Base-by-base conservation (phyloP, 2,329 filamentous ascomycete species). In the Stagonosporopsis cucurbitacearum region DNA sequence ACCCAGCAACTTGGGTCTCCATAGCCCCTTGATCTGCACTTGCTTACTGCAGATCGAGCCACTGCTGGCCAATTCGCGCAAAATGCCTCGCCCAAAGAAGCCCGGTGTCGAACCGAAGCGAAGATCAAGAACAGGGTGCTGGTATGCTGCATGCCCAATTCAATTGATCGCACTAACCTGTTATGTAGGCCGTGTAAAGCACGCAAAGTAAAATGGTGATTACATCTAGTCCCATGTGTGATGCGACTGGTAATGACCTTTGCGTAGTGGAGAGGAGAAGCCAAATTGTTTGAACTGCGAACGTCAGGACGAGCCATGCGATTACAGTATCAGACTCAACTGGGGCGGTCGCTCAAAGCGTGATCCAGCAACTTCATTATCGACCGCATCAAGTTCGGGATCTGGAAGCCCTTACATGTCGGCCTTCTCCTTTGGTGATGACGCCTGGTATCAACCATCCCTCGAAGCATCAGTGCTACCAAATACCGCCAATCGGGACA, bases 271-370 rank as follows among this genome's bases (percentile, higher is more conserved):
- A 60, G 91, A 94, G 74, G 87, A 90, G 70, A 88, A 88, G 63
- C 90, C 91, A 13, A 77, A 75, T 59, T 94, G 91, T 75, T 68
- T 83, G 44, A 92, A 92, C 69, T 94, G 91, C 74, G 81, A 86
- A 65, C 86, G 86, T 58, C 86, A 88, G 60, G 86, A 87, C 58
- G 89, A 92, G 70, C 78, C 79, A 42, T 95, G 91, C 78, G 90
- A 95, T 75, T 94, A 93, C 73, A 90, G 86, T 66, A 90, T 94
- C 65, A 84, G 89, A 28, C 78, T 94, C 62, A 93, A 93, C 67
- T 94, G 91, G 91, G 88, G 89, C 57, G 89, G 90, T 4, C 84
- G 90, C 53, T 82, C 83, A 45, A 88, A 85, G 70, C 86, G 84
- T 84, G 84, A 74, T 58, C 77, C 77, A 47, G 77, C 74, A 36